These are phyloP conservation scores for Lenzites betulinus DNA, from an alignment of 768 basidiomycete genomes.

Conservation along the genomic window DNA sequence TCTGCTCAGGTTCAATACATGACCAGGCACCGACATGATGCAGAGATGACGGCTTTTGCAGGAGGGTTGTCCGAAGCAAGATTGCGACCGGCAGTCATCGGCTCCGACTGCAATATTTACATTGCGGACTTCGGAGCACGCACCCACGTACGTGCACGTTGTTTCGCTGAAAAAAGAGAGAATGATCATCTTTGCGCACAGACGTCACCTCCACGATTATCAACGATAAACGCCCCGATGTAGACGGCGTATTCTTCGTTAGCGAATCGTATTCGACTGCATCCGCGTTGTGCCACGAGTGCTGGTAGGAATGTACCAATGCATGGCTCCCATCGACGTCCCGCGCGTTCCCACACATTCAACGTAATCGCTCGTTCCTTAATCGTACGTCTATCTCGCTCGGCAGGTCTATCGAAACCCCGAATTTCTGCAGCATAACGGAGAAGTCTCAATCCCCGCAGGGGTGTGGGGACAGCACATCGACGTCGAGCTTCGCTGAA, in stretches of 20 bases:
- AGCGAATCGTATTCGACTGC: too few species aligned
- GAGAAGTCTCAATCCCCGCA: background rate
- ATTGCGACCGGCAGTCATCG: too few species aligned
- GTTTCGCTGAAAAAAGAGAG: too few species aligned
- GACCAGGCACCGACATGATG: background rate
- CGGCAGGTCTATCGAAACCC: background rate
- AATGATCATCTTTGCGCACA: too few species aligned
- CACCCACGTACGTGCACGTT: too few species aligned
- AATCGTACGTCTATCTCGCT: slow-evolving; percentile 12
- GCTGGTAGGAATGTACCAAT: background rate
- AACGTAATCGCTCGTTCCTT: slow-evolving; percentile 1
- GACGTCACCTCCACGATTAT: too few species aligned
- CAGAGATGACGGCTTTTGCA: background rate
- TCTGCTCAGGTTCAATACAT: background rate
- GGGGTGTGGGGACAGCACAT: background rate
- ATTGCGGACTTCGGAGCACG: too few species aligned
- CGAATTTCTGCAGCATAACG: background rate
- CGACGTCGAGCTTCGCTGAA: background rate
- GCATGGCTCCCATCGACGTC: background rate
- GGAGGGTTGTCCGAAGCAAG: too few species aligned
- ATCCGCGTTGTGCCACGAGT: background rate
- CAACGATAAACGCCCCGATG: too few species aligned
- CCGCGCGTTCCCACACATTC: background rate
- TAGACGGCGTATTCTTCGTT: too few species aligned
- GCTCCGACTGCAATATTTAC: too few species aligned